Base-by-base conservation (phyloP, 371 early-diverging fungal genomes). In the Haplosporangium sp. region DNA sequence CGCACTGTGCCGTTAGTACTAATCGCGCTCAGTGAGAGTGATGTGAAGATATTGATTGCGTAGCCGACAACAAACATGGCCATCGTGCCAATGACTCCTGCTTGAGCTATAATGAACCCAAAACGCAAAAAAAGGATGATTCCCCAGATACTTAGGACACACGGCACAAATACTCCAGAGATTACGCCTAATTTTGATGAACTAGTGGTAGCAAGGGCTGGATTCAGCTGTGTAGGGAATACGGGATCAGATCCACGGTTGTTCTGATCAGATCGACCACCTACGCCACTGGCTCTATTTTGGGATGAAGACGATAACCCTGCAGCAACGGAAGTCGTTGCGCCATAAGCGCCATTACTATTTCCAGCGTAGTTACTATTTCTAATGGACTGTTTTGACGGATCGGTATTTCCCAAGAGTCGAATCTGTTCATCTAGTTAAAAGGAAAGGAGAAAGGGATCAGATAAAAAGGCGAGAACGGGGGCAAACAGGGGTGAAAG, bases 21-120 rank as follows among this genome's bases (percentile, higher is more conserved):
- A 63, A 94, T 92, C 57, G 93, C 94, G 9, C 91, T 90, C 37
- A 94, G 83, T 17, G 90, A 90, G 13, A 94, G 83, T 0, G 91
- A 86, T 19, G 94, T 93, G 63, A 91, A 83, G 52, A 87, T 71
- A 10, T 91, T 89, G 55, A 92, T 85, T 52, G 72, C 8, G 61
- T 88, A 90, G 6, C 91, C 90, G 19, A 86, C 83, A 4, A 84
- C 67, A 68, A 90, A 91, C 84, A 89, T 84, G 50, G 59, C 85
- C 58, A 89, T 69, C 2, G 91, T 89, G 37, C 86, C 89, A 17
- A 86, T 38, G 13, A 91, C 73, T 34, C 92, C 92, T 10, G 86
- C 87, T 60, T 90, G 88, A 37, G 88, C 84, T n/a, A 91, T 82
- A 38, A 89, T 84, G 70, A 84, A 90, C 0, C 92, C 91, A 65